Percentiles rank a stretch among this genome's conserved stretches.
Evolutionary conservation across 2,329 filamentous ascomycete genomes (phyloP).

Genomic region (Colletotrichum plurivorum): DNA sequence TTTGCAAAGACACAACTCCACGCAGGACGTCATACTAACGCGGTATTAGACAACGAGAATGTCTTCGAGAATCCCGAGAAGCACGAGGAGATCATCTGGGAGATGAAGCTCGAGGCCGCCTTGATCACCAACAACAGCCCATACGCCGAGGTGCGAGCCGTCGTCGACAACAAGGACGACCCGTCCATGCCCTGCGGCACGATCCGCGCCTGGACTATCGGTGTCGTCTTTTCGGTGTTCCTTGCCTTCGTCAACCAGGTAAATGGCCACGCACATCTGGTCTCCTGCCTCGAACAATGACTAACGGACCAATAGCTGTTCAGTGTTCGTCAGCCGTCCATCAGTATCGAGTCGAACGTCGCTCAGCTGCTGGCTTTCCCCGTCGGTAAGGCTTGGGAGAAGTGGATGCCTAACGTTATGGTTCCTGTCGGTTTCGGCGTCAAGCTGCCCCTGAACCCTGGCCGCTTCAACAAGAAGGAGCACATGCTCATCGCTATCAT

Average conservation of each 20-base stretch:
- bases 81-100: conserved; percentile 62
- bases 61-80: conserved; percentile 60
- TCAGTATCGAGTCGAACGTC: conserved; percentile 68
- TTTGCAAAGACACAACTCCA: conserved; percentile 44
- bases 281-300: neutral
- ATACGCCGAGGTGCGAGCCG: conserved; percentile 70
- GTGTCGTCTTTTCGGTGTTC: conserved; percentile 63
- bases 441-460: conserved; percentile 67
- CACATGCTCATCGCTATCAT: conserved; percentile 72
- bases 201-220: conserved; percentile 68
- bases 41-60: conserved; percentile 41
- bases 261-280: neutral
- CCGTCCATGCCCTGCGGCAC: conserved; percentile 65
- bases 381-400: conserved; percentile 65
- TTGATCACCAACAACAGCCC: conserved; percentile 70
- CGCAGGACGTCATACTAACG: conserved; percentile 16
- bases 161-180: conserved; percentile 70
- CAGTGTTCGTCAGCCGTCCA: conserved; percentile 68
- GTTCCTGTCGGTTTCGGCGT: conserved; percentile 60
- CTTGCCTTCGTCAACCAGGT: conserved; percentile 67
- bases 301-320: conserved; percentile 56
- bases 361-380: conserved; percentile 71
- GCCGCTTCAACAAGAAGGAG: conserved; percentile 72
- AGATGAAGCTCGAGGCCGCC: conserved; percentile 69
- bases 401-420: conserved; percentile 64